Conservation (phyloP, 1,284 basidiomycete genomes). For the Cronartium quercuum region DNA sequence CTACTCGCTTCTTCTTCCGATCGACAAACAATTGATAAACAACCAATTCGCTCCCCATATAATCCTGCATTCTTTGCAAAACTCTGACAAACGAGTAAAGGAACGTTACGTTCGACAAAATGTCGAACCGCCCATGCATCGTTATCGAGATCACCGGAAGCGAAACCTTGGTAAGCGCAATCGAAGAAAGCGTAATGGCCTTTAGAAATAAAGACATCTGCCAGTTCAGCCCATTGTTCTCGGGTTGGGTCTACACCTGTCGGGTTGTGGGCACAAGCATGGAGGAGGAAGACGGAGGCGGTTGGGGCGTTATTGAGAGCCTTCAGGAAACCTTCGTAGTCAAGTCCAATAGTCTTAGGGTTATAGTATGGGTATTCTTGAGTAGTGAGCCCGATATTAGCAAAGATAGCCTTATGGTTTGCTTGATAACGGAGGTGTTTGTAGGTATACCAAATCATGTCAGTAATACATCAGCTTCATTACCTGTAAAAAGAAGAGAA, state of each 20-base stretch:
- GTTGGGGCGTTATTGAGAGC: conserved; percentile 62
- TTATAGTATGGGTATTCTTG: conserved; percentile 86
- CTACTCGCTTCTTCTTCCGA: conserved; percentile 67
- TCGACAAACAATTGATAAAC: conserved; percentile 63
- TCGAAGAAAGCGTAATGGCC: conserved; percentile 89
- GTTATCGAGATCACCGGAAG: conserved; percentile 71
- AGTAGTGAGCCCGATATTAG: conserved; percentile 71
- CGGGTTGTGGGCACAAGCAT: conserved; percentile 92
- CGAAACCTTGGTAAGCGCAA: conserved; percentile 88
- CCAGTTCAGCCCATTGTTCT: conserved; percentile 80
- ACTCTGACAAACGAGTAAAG: conserved; percentile 85
- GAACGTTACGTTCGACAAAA: conserved; percentile 68
- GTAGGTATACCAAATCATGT: no score
- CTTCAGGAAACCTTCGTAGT: conserved; percentile 67
- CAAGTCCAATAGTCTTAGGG: conserved; percentile 77
- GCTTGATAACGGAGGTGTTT: conserved; percentile 53
- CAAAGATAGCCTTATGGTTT: conserved; percentile 85
- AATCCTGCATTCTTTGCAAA: conserved; percentile 94
- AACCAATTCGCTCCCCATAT: conserved; percentile 84
- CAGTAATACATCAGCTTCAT: not conserved
- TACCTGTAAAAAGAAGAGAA: conserved; percentile 2
- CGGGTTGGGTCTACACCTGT: conserved; percentile 88
- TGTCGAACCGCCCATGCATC: conserved; percentile 93
- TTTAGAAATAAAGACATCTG: conserved; percentile 66
- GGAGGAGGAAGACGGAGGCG: conserved; percentile 77